phyloP scores from a whole-genome alignment of 2,329 filamentous ascomycete species.

The Sclerotinia nivalis region DNA sequence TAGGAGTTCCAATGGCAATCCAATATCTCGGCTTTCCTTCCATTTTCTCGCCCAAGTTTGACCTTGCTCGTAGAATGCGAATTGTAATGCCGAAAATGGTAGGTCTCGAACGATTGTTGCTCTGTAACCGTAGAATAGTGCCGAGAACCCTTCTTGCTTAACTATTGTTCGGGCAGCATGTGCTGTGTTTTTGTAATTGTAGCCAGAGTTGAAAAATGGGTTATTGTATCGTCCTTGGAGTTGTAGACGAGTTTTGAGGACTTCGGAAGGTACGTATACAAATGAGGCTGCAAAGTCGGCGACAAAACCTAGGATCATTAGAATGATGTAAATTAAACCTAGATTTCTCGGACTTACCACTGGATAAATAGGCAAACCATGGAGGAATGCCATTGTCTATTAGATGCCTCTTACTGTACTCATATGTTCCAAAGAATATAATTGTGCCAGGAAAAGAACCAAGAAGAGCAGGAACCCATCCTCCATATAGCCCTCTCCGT shows the following conservation, averaged over 20 bases:
- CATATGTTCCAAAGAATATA: conserved; percentile 94
- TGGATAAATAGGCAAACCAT: conserved; percentile 80
- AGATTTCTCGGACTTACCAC: conserved; percentile 57
- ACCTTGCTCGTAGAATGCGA: conserved; percentile 97
- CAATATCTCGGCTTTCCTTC: conserved; percentile 80
- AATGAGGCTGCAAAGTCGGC: conserved; percentile 90
- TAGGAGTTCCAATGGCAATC: conserved; percentile 78
- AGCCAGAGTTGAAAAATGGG: conserved; percentile 87
- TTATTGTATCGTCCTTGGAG: conserved; percentile 95
- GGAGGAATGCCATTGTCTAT: conserved; percentile 81
- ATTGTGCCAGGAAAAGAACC: conserved; percentile 94
- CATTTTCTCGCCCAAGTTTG: conserved; percentile 77
- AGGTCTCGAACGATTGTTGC: conserved; percentile 92
- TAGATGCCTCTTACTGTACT: conserved; percentile 88
- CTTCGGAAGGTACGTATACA: conserved; percentile 95
- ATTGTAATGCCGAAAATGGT: conserved; percentile 93
- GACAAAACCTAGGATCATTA: conserved; percentile 66
- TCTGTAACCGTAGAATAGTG: conserved; percentile 95
- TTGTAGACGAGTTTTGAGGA: conserved; percentile 94
- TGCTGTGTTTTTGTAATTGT: conserved; percentile 86
- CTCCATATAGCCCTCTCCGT: conserved; percentile 82
- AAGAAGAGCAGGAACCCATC: conserved; percentile 86
- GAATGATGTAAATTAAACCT: background rate
- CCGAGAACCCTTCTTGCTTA: conserved; percentile 75
- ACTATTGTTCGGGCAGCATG: conserved; percentile 87